phyloP scores from a whole-genome alignment of 345 rosid species.

The Toxicodendron radicans region DNA sequence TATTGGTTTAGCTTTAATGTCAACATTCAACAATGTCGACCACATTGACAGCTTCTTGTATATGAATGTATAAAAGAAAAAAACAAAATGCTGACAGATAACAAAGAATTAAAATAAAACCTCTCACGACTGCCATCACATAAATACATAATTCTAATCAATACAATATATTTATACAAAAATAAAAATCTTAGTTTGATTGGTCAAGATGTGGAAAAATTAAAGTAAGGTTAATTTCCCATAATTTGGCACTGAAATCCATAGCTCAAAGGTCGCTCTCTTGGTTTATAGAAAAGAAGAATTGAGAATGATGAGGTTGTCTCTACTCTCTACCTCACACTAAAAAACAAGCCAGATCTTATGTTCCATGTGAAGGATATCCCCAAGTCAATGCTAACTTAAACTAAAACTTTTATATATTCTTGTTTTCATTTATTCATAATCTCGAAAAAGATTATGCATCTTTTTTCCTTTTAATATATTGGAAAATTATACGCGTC shows the following conservation, averaged over 20 bases:
- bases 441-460: constrained; percentile 15
- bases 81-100: background rate
- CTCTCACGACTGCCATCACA: background rate
- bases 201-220: constrained; percentile 35
- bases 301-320: constrained; percentile 37
- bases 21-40: constrained; percentile 20
- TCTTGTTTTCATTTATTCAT: constrained; percentile 9
- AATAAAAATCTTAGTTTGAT: constrained; percentile 41
- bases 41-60: background rate
- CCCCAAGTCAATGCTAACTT: constrained; percentile 31
- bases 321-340: constrained; percentile 5
- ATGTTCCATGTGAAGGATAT: constrained; percentile 34
- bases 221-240: constrained; percentile 19
- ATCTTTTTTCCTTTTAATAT: too few species aligned
- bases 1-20: background rate
- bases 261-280: constrained; percentile 48
- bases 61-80: too few species aligned
- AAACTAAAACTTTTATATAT: background rate
- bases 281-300: constrained; percentile 15
- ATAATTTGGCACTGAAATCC: constrained; percentile 25
- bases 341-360: constrained; percentile 7
- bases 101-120: background rate
- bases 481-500: too few species aligned
- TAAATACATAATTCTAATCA: background rate
- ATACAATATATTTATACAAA: background rate